Evolutionary conservation across 108 stramenopile species (phyloP).

Genomic region (Skeletonema grethae): DNA sequence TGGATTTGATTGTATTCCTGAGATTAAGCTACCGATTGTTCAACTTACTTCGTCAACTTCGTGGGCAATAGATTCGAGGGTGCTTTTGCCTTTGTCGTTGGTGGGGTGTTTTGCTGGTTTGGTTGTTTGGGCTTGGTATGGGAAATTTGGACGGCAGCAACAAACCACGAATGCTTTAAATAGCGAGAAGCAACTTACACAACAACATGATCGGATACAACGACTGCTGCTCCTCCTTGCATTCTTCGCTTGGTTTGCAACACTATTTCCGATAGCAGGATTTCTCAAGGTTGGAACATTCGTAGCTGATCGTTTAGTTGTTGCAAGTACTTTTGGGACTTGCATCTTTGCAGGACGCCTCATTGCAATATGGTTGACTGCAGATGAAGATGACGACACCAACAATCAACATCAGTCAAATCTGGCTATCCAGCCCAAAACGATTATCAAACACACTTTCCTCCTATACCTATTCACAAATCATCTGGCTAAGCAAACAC

Average conservation of each 20-base stretch:
- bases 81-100: conserved; percentile 47
- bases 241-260: conserved; percentile 70
- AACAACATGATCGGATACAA: conserved; percentile 19
- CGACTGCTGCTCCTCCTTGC: conserved; percentile 52
- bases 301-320: conserved; percentile 82
- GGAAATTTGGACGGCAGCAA: neutral
- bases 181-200: neutral
- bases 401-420: neutral
- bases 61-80: conserved; percentile 50
- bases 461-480: neutral
- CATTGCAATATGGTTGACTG: conserved; percentile 24
- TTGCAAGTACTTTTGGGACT: conserved; percentile 68
- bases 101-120: conserved; percentile 15
- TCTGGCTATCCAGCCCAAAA: neutral
- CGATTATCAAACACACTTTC: conserved; percentile 2
- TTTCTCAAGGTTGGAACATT: conserved; percentile 87
- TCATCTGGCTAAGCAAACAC: conserved; percentile 38
- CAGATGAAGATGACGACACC: conserved; percentile 3
- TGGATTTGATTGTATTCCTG: conserved; percentile 77
- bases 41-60: conserved; percentile 1
- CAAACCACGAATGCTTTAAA: neutral
- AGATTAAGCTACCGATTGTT: conserved; percentile 23
- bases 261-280: conserved; percentile 79
- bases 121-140: conserved; percentile 38
- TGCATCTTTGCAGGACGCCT: conserved; percentile 53